Percentiles rank a stretch among this genome's conserved stretches.
Conservation (phyloP, 306 rosid genomes). For the Castanospermum australe region DNA sequence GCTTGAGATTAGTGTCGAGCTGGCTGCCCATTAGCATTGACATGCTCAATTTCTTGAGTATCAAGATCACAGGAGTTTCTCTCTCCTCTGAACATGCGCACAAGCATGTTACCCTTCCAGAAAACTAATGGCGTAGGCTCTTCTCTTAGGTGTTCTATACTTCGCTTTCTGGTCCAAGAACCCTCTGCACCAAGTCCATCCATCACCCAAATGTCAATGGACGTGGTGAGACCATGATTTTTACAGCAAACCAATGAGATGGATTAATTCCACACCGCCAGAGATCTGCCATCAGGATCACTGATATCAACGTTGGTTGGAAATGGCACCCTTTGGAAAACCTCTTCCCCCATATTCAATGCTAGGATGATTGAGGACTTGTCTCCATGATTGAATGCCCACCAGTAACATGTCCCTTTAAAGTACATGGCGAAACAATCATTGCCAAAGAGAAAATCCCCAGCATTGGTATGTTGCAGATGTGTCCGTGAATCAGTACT, state of each 20-base stretch:
- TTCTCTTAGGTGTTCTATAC: not conserved
- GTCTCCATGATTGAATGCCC: constrained; percentile 1
- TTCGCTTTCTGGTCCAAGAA: constrained; percentile 3
- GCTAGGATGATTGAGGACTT: not conserved
- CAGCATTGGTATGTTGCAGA: constrained; percentile 7
- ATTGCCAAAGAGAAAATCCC: not conserved
- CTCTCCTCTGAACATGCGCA: not conserved
- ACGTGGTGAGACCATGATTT: not conserved
- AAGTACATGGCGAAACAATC: constrained; percentile 15
- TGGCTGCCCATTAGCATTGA: not conserved
- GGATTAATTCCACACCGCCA: constrained; percentile 19
- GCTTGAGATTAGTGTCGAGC: constrained; percentile 12
- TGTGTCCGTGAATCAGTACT: constrained; percentile 20
- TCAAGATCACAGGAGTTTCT: constrained; percentile 23
- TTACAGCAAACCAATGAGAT: constrained; percentile 8
- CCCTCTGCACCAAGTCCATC: not conserved
- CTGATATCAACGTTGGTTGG: not conserved
- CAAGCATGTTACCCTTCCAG: constrained; percentile 29
- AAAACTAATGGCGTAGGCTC: constrained; percentile 24
- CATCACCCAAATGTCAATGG: constrained; percentile 27
- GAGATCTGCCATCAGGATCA: constrained; percentile 9
- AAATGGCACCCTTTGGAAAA: constrained; percentile 6
- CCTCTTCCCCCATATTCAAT: constrained; percentile 3
- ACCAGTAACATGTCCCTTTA: constrained; percentile 28
- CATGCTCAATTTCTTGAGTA: not conserved